phyloP scores from a whole-genome alignment of 139 green algal genomes.

The Chlorella vulgaris region DNA sequence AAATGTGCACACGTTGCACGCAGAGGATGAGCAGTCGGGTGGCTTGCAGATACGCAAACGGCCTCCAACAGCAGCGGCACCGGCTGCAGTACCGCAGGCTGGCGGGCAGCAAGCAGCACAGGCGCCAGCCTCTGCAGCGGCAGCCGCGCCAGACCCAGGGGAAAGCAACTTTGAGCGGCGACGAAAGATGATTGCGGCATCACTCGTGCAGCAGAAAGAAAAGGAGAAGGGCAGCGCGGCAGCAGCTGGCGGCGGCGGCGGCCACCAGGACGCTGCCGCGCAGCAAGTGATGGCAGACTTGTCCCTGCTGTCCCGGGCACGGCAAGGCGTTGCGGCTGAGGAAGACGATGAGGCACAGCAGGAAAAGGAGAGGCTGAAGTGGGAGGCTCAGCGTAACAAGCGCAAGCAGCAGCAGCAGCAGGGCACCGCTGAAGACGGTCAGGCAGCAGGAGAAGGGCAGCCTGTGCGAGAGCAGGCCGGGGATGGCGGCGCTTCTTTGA shows the following conservation, averaged over 20 bases:
- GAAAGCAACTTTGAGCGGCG: slow-evolving; percentile 36
- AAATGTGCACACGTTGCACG: slow-evolving; percentile 10
- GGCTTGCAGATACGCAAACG: slow-evolving; percentile 16
- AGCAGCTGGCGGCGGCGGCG: background rate
- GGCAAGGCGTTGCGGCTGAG: slow-evolving; percentile 6
- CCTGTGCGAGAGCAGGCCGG: slow-evolving; percentile 62
- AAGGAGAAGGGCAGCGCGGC: background rate
- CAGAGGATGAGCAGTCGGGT: background rate
- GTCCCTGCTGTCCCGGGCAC: slow-evolving; percentile 13
- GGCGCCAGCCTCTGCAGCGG: background rate
- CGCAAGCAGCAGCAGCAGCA: slow-evolving; percentile 2
- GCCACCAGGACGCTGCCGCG: slow-evolving; percentile 20
- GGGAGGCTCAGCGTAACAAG: background rate
- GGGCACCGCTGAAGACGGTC: background rate
- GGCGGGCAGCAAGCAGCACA: background rate
- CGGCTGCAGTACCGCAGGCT: background rate
- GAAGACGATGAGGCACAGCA: background rate
- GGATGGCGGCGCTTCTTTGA: slow-evolving; percentile 62
- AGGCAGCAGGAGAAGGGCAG: slow-evolving; percentile 42
- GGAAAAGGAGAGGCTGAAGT: background rate
- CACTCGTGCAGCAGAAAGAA: slow-evolving; percentile 24
- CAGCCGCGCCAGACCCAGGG: background rate
- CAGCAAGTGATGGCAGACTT: slow-evolving; percentile 32
- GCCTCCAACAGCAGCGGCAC: background rate
- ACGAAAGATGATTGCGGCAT: slow-evolving; percentile 36